Base-by-base conservation (phyloP, 345 rosid genomes). In the Kernera saxatilis region DNA sequence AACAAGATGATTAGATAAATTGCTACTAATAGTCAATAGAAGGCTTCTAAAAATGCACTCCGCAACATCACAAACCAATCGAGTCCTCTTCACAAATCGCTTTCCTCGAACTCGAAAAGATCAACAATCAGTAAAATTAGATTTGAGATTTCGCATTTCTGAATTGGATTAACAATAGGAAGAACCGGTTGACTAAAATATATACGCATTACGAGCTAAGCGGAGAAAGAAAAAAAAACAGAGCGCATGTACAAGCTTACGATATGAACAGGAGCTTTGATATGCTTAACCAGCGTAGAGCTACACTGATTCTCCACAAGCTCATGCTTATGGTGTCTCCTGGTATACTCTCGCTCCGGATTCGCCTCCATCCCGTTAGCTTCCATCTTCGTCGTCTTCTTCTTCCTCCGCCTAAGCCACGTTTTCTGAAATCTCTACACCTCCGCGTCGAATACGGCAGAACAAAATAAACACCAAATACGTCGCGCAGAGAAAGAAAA, bases 211-310 rank as follows among this genome's bases (percentile, higher is more conserved):
- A 62, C 19, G 29, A 64, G 15, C 33, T 27, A 67, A 57, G 21
- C 14, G 62, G 25, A 71, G 23, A 43, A 13, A 12, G 8, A 4
- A 1, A 53, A 17, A 36, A 63, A 59, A 29, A 6, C 5, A 46
- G 51, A 61, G 55, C 35, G 23, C 9, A 69, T 40, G 51, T 5
- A 43, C 57, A 64, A 74, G 70, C 71, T 79, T 87, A 93, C 96
- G n/a, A 87, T 95, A 73, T 83, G 96, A 80, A 93, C 85, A 60
- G 99, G 96, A 72, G 96, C 96, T 76, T 83, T 89, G 94, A 91
- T 83, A 75, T 85, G 94, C 76, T 89, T 91, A 33, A 83, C 78
- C 70, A 93, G 91, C 29, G 86, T 81, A 44, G 97, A 89, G 71
- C 81, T 81, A 72, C 95, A 87, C 97, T 93, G 99, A 73, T 88